Percentiles rank a stretch among this genome's conserved stretches.
These are phyloP conservation scores for Gloeopeniophorella convolvens DNA, from an alignment of 768 basidiomycete species.

Conservation along the genomic window DNA sequence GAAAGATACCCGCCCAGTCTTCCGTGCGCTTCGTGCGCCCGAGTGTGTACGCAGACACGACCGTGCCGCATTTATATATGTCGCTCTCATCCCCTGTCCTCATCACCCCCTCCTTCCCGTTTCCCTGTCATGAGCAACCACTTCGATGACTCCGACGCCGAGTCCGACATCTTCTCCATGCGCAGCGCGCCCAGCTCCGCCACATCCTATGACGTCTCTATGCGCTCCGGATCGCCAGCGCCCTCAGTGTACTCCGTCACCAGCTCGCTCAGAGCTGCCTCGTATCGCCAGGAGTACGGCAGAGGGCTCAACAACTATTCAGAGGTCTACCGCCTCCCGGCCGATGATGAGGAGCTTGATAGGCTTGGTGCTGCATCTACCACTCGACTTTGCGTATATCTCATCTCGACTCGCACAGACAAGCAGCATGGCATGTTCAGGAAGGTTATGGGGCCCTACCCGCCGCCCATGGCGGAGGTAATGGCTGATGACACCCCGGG, in stretches of 20 bases:
- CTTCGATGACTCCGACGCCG: conserved; percentile 36
- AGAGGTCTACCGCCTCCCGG: conserved; percentile 71
- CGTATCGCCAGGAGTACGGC: conserved; percentile 61
- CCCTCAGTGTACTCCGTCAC: conserved; percentile 68
- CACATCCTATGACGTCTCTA: conserved; percentile 53
- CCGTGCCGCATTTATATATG: conserved; percentile 16
- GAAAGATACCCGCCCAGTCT: neutral
- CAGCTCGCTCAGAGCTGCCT: conserved; percentile 50
- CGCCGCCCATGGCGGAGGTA: conserved; percentile 47
- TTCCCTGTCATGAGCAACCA: conserved; percentile 14
- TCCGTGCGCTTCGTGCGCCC: conserved; percentile 7
- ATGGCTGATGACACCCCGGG: conserved; percentile 54
- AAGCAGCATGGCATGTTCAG: conserved; percentile 62
- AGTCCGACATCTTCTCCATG: conserved; percentile 41
- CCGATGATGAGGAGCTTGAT: conserved; percentile 69
- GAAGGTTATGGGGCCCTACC: conserved; percentile 61
- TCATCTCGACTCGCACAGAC: conserved; percentile 35
- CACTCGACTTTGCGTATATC: neutral
- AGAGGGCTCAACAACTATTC: conserved; percentile 71
- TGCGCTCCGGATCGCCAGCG: conserved; percentile 58
- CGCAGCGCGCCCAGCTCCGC: conserved; percentile 40
- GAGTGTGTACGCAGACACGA: conserved; percentile 4
- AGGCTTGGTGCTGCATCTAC: conserved; percentile 45
- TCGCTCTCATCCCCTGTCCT: conserved; percentile 6
- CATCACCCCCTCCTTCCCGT: conserved; percentile 5